Conservation (phyloP, 176 grass and related monocot genomes). For the Oryza australiensis region DNA sequence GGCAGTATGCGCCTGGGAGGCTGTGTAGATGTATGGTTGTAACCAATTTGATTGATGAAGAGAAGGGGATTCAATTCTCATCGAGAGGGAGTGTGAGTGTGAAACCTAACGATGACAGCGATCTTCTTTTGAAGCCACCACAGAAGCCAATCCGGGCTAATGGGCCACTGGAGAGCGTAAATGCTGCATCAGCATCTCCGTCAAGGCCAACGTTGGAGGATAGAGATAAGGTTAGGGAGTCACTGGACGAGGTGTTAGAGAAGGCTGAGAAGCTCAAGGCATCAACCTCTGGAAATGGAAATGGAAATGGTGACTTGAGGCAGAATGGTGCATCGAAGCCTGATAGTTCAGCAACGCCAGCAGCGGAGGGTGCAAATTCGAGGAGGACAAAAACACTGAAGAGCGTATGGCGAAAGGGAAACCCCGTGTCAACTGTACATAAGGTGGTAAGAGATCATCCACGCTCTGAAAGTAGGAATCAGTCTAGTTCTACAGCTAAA, state of each 20-base stretch:
- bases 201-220: constrained; percentile 44
- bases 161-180: constrained; percentile 46
- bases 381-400: constrained; percentile 73
- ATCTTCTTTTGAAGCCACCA: constrained; percentile 72
- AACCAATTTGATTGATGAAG: constrained; percentile 71
- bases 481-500: constrained; percentile 31
- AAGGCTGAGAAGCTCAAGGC: constrained; percentile 85
- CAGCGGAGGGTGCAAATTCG: constrained; percentile 35
- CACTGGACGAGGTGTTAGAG: constrained; percentile 79
- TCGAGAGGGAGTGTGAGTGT: constrained; percentile 58
- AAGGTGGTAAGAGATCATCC: constrained; percentile 69
- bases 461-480: constrained; percentile 44
- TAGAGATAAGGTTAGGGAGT: constrained; percentile 66
- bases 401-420: constrained; percentile 94
- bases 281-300: constrained; percentile 33
- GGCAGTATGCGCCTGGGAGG: constrained; percentile 49
- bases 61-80: constrained; percentile 63
- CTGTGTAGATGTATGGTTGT: constrained; percentile 84
- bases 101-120: constrained; percentile 49
- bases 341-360: constrained; percentile 32
- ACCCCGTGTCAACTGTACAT: constrained; percentile 60
- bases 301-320: constrained; percentile 7
- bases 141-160: constrained; percentile 57
- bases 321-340: constrained; percentile 43
- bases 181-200: constrained; percentile 34